Conservation (phyloP, 805 yeast genomes). For the Candida orba region DNA sequence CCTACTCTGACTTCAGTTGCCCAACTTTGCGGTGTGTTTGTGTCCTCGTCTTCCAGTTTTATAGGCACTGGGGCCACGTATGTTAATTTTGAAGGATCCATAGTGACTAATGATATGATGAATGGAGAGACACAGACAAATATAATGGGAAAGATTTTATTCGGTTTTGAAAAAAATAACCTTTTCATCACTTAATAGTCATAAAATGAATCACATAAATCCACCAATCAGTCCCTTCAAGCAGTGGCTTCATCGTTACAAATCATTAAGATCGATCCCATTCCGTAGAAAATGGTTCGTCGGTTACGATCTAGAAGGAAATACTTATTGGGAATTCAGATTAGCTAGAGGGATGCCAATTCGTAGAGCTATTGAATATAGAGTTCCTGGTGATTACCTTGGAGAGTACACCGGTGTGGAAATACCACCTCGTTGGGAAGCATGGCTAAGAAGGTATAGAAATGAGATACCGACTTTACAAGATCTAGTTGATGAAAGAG, state of each 20-base stretch:
- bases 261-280: conserved; percentile 44
- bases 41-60: conserved; percentile 27
- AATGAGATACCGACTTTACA: conserved; percentile 50
- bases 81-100: conserved; percentile 7
- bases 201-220: conserved; percentile 41
- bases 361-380: conserved; percentile 60
- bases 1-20: conserved; percentile 32
- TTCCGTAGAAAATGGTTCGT: conserved; percentile 58
- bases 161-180: too few relatives aligned
- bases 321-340: conserved; percentile 79
- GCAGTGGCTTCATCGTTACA: conserved; percentile 48
- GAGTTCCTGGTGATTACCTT: conserved; percentile 33
- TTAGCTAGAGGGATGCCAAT: conserved; percentile 42
- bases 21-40: conserved; percentile 26
- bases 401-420: conserved; percentile 48
- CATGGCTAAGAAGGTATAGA: conserved; percentile 70
- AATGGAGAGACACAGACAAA: too few relatives aligned
- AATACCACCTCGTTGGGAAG: conserved; percentile 66
- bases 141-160: background rate
- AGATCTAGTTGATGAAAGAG: conserved; percentile 53
- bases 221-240: conserved; percentile 43
- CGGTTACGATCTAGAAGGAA: conserved; percentile 74
- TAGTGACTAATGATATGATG: background rate
- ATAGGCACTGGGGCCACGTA: conserved; percentile 36
- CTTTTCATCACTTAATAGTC: too few relatives aligned